A percentile compares a stretch with the other conserved stretches of the same genome.
These are phyloP conservation scores for Barnettozyma hawaiiensis DNA, from an alignment of 1,139 yeast species.

Conservation along the genomic window DNA sequence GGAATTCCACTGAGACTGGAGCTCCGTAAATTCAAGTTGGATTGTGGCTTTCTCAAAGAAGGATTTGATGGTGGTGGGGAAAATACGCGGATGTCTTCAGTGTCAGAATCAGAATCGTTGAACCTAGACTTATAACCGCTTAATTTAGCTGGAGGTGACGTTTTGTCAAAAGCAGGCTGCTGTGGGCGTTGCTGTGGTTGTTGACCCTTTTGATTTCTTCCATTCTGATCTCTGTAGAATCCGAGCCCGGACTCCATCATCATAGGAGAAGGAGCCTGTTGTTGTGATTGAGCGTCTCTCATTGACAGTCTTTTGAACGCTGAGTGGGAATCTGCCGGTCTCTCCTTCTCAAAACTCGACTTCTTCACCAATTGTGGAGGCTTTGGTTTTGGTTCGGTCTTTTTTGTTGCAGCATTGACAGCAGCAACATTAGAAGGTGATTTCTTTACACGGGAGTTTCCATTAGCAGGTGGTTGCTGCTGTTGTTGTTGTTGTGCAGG, in stretches of 20 bases:
- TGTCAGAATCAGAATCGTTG: conserved; percentile 55
- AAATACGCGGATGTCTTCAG: conserved; percentile 25
- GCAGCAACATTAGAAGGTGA: conserved; percentile 42
- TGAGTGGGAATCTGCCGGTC: conserved; percentile 27
- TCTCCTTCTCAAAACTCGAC: conserved; percentile 52
- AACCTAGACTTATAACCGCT: conserved; percentile 40
- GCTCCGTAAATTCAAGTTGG: conserved; percentile 22
- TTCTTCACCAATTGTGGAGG: conserved; percentile 35
- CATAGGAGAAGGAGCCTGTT: conserved; percentile 8
- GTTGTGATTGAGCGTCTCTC: conserved; percentile 25
- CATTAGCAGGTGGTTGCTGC: conserved; percentile 2
- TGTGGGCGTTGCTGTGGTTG: conserved; percentile 14
- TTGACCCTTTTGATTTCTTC: background rate
- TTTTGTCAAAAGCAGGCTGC: conserved; percentile 1
- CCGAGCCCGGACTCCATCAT: conserved; percentile 23
- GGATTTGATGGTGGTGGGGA: conserved; percentile 19
- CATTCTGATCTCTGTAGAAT: conserved; percentile 22
- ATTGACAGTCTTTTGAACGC: conserved; percentile 35
- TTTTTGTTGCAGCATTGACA: conserved; percentile 41
- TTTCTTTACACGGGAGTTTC: conserved; percentile 4
- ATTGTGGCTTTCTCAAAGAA: conserved; percentile 22
- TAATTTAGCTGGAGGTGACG: conserved; percentile 2
- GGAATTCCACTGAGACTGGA: conserved; percentile 21
- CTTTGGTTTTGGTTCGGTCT: conserved; percentile 34
- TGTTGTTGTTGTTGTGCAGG: background rate